Percentiles rank a stretch among this genome's conserved stretches.
phyloP scores from a whole-genome alignment of 1,139 yeast species.

The Sugiyamaella xylanicola region DNA sequence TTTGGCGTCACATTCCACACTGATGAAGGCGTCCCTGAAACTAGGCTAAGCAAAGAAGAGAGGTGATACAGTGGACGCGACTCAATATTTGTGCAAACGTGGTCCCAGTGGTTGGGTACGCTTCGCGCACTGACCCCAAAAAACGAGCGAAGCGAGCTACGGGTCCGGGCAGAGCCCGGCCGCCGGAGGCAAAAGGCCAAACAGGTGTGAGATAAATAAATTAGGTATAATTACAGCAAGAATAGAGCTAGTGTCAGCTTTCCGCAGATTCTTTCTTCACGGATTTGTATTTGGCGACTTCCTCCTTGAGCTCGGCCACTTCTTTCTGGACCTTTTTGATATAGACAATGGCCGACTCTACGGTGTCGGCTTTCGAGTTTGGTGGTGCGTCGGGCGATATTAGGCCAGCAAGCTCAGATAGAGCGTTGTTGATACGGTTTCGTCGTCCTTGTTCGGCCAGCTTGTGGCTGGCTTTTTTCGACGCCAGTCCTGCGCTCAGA shows the following conservation, averaged over 20 bases:
- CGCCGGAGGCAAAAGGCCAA: not conserved
- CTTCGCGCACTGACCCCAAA: too few species aligned
- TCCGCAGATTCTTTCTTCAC: conserved; percentile 8
- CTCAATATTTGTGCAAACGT: too few species aligned
- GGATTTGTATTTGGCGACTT: conserved; percentile 25
- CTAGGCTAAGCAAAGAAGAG: too few species aligned
- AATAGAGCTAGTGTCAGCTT: not conserved
- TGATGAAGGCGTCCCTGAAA: too few species aligned
- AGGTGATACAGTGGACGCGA: too few species aligned
- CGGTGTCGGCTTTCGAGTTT: conserved; percentile 90
- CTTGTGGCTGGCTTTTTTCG: conserved; percentile 71
- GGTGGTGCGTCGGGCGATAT: conserved; percentile 57
- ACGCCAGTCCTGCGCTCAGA: conserved; percentile 44
- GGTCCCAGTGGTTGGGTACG: not conserved
- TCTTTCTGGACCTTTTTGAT: conserved; percentile 58
- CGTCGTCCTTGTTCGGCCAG: conserved; percentile 96
- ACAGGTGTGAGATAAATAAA: not conserved
- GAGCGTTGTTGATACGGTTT: conserved; percentile 85
- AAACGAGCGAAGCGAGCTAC: not conserved
- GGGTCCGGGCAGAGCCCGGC: conserved; percentile 1
- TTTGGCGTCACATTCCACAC: too few species aligned
- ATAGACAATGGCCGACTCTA: conserved; percentile 79
- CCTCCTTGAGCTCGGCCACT: conserved; percentile 43
- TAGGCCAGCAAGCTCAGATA: conserved; percentile 67
- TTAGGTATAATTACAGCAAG: conserved; percentile 3